Conservation (phyloP, 768 basidiomycete species). For the Panellus pusillus region DNA sequence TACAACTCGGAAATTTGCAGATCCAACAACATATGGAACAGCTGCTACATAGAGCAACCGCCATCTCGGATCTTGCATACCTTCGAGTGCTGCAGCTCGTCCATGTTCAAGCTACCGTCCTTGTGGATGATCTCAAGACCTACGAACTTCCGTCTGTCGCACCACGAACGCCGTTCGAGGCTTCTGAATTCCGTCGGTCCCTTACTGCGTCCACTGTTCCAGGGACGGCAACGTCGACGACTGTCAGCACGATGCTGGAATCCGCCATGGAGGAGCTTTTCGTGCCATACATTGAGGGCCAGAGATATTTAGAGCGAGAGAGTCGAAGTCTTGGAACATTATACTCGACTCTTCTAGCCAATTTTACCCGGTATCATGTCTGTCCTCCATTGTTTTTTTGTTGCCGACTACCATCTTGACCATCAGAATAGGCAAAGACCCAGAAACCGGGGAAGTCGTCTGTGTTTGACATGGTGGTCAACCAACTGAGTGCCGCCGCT, state of each 20-base stretch:
- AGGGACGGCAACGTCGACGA: conserved; percentile 48
- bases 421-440: conserved; percentile 46
- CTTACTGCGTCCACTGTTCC: conserved; percentile 46
- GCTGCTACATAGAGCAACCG: conserved; percentile 71
- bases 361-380: conserved; percentile 91
- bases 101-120: conserved; percentile 70
- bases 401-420: conserved; percentile 13
- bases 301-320: conserved; percentile 90
- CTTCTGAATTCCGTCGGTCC: conserved; percentile 58
- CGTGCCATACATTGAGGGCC: conserved; percentile 89
- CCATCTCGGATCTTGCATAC: conserved; percentile 85
- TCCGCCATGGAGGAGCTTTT: conserved; percentile 95
- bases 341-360: conserved; percentile 67
- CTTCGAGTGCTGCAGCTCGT: conserved; percentile 88
- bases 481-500: conserved; percentile 79
- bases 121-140: conserved; percentile 89
- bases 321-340: conserved; percentile 78
- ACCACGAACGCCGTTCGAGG: conserved; percentile 64
- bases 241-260: conserved; percentile 88
- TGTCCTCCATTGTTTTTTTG: conserved; percentile 25
- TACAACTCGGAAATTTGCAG: conserved; percentile 39
- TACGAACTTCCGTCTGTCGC: conserved; percentile 79
- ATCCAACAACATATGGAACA: conserved; percentile 97
- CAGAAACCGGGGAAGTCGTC: conserved; percentile 67
- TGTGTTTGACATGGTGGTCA: conserved; percentile 90